Conservation (phyloP, 2,329 filamentous ascomycete species). For the Arthrobotrys conoides region DNA sequence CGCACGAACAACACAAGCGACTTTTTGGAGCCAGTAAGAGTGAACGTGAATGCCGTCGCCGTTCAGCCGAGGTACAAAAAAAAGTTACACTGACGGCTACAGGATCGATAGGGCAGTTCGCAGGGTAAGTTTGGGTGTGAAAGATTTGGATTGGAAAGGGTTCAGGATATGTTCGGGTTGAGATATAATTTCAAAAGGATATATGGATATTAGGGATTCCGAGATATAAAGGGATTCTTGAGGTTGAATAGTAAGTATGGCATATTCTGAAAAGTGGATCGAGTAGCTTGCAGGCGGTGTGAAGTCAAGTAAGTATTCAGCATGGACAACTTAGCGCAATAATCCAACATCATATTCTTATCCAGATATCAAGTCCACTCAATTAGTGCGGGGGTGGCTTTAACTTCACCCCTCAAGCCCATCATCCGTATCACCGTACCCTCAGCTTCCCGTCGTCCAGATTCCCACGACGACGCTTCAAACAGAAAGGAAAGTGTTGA, state of each 20-base stretch:
- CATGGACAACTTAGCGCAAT: too few species aligned
- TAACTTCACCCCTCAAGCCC: not conserved
- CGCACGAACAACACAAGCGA: slow-evolving; percentile 48
- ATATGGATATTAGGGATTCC: not conserved
- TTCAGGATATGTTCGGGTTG: not conserved
- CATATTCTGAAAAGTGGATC: not conserved
- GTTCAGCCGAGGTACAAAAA: slow-evolving; percentile 56
- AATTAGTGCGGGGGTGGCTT: not conserved
- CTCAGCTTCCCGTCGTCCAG: slow-evolving; percentile 21
- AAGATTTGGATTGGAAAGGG: not conserved
- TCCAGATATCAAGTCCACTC: not conserved
- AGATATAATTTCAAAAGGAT: not conserved
- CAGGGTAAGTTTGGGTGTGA: too few species aligned
- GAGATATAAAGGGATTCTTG: not conserved
- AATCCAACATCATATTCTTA: not conserved
- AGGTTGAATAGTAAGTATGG: not conserved
- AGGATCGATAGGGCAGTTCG: not conserved
- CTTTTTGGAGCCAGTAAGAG: not conserved
- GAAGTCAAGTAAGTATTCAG: too few species aligned
- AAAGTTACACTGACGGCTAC: not conserved
- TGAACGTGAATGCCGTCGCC: slow-evolving; percentile 54
- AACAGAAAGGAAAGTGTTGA: not conserved
- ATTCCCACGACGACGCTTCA: not conserved
- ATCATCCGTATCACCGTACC: slow-evolving; percentile 4
- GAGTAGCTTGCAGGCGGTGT: too few species aligned